phyloP scores from a whole-genome alignment of 371 early-diverging fungal species.

The Actinomortierella ambigua region DNA sequence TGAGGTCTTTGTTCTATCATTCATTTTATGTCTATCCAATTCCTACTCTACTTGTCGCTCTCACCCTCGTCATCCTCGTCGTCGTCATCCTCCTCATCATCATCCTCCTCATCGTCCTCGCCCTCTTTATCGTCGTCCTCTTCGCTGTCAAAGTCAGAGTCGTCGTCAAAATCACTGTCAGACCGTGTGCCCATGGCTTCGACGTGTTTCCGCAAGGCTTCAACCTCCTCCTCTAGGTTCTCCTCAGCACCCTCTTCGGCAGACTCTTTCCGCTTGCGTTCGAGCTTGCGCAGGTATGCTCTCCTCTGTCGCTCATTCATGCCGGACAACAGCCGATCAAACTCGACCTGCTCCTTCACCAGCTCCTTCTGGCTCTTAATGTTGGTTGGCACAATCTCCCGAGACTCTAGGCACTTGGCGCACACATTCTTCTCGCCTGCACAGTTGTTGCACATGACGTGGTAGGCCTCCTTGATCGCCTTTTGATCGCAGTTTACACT shows the following conservation, averaged over 20 bases:
- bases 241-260: constrained; percentile 6
- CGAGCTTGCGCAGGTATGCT: constrained; percentile 80
- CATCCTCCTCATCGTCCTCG: too few relatives aligned
- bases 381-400: constrained; percentile 68
- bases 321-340: constrained; percentile 66
- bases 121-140: constrained; percentile 21
- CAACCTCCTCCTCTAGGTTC: too few relatives aligned
- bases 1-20: too few relatives aligned
- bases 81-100: too few relatives aligned
- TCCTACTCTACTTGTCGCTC: constrained; percentile 7
- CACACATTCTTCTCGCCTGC: constrained; percentile 83
- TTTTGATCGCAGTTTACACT: constrained; percentile 82
- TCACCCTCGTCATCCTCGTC: too few relatives aligned
- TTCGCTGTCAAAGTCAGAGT: constrained; percentile 29
- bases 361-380: constrained; percentile 63
- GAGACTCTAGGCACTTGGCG: constrained; percentile 87
- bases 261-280: constrained; percentile 50
- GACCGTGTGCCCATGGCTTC: too few relatives aligned
- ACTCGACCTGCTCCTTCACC: constrained; percentile 72
- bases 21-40: too few relatives aligned
- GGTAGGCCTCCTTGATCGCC: constrained; percentile 92
- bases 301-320: constrained; percentile 91
- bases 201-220: too few relatives aligned
- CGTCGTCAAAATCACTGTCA: constrained; percentile 14
- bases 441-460: constrained; percentile 91